These are phyloP conservation scores for Trichoderma harzianum DNA, from an alignment of 2,329 filamentous ascomycete species.

Conservation along the genomic window DNA sequence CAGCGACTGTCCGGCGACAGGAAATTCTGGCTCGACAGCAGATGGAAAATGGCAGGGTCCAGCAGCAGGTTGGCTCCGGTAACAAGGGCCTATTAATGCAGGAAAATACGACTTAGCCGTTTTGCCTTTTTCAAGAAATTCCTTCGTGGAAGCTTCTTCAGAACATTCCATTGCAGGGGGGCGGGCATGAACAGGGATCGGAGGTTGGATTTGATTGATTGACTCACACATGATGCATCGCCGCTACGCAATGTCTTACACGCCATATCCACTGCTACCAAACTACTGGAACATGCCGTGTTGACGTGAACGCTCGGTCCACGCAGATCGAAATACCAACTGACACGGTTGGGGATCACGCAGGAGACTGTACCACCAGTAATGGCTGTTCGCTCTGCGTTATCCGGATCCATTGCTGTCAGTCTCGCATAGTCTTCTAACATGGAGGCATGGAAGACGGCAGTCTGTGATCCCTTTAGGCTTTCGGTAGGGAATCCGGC, in stretches of 20 bases:
- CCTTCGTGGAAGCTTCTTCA: not conserved
- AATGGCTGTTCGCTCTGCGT: slow-evolving; percentile 31
- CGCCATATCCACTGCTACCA: slow-evolving; percentile 41
- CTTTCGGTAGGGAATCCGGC: slow-evolving; percentile 33
- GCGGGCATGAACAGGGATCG: too few relatives aligned
- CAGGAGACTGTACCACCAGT: slow-evolving; percentile 39
- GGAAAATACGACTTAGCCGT: slow-evolving; percentile 30
- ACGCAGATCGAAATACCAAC: slow-evolving; percentile 45
- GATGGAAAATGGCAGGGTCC: slow-evolving; percentile 19
- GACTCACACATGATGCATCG: slow-evolving; percentile 29
- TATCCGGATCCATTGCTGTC: slow-evolving; percentile 31
- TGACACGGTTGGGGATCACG: slow-evolving; percentile 44
- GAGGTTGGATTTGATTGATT: too few relatives aligned
- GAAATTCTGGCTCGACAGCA: slow-evolving; percentile 1
- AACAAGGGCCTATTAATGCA: slow-evolving; percentile 29
- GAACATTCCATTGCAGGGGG: not conserved
- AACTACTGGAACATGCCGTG: slow-evolving; percentile 48
- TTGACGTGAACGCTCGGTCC: slow-evolving; percentile 49
- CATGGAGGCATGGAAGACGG: slow-evolving; percentile 38
- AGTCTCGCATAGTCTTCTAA: slow-evolving; percentile 37
- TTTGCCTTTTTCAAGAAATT: not conserved
- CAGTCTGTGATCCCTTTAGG: slow-evolving; percentile 30
- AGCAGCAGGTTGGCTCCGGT: slow-evolving; percentile 24
- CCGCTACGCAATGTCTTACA: slow-evolving; percentile 35
- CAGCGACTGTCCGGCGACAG: not conserved